phyloP scores from a whole-genome alignment of 2,329 filamentous ascomycete genomes.

The Zymoseptoria tritici region DNA sequence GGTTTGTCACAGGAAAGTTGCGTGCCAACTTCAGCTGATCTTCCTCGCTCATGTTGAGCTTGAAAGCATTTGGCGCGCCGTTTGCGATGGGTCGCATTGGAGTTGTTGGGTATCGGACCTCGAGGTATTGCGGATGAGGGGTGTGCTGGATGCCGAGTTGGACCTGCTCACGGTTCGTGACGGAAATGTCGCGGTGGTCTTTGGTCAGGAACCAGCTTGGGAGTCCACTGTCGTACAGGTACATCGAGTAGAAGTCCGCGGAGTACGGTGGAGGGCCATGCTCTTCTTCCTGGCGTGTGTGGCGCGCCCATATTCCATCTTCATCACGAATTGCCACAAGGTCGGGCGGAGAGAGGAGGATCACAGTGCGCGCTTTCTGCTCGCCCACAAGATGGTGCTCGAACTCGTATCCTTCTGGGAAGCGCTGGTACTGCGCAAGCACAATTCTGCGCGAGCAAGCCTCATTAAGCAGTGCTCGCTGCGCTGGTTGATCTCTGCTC shows the following conservation, averaged over 20 bases:
- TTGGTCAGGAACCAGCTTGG: background rate
- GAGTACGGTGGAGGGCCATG: constrained; percentile 6
- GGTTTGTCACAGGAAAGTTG: background rate
- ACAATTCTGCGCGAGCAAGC: background rate
- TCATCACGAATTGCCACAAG: constrained; percentile 2
- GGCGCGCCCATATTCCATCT: constrained; percentile 3
- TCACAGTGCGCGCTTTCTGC: background rate
- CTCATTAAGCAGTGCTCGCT: background rate
- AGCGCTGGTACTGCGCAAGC: background rate
- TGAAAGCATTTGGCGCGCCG: background rate
- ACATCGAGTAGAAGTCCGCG: constrained; percentile 5
- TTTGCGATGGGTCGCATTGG: background rate
- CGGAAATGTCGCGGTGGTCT: background rate
- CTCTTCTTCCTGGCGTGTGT: background rate
- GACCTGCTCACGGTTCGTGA: background rate
- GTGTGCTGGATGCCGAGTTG: background rate
- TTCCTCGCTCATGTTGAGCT: background rate
- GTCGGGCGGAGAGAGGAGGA: constrained; percentile 7
- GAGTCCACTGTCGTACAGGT: constrained; percentile 2
- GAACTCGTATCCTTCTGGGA: constrained; percentile 6
- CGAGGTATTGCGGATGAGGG: background rate
- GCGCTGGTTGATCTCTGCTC: background rate
- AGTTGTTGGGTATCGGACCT: background rate
- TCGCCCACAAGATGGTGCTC: background rate
- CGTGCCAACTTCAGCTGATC: background rate